These are phyloP conservation scores for Solanum pinnatisectum DNA, from an alignment of 257 asterid species.

Conservation along the genomic window DNA sequence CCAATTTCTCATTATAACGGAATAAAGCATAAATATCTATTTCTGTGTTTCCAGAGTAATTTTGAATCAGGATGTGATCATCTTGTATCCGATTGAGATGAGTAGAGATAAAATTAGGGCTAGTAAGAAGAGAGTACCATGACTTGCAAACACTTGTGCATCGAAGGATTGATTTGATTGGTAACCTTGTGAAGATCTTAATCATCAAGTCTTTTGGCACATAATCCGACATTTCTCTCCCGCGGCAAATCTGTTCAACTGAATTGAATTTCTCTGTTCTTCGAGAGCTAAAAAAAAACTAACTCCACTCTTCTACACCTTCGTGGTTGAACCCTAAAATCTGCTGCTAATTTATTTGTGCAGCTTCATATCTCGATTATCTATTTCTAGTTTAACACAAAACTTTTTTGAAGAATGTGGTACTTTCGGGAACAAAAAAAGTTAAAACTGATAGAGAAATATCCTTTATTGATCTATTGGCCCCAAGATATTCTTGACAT, in stretches of 20 bases:
- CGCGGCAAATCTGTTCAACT: background rate
- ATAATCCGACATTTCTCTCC: background rate
- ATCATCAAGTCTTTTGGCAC: conserved; percentile 4
- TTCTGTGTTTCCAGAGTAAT: background rate
- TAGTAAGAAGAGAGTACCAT: background rate
- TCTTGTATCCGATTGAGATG: background rate
- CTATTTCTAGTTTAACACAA: background rate
- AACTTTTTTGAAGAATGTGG: background rate
- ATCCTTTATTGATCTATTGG: background rate
- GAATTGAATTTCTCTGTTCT: background rate
- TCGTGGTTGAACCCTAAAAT: background rate
- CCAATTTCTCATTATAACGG: background rate
- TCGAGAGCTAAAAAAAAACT: background rate
- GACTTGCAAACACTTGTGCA: background rate
- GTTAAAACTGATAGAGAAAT: background rate
- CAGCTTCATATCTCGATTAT: background rate
- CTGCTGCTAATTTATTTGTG: background rate
- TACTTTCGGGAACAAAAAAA: background rate
- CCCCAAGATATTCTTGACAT: background rate
- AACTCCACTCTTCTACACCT: background rate
- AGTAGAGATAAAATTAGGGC: background rate
- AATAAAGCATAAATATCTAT: background rate
- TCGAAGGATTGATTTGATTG: background rate
- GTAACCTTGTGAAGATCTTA: background rate
- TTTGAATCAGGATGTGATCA: background rate